These are phyloP conservation scores for Nigrograna mackinnonii DNA, from an alignment of 2,329 filamentous ascomycete genomes.

Conservation along the genomic window DNA sequence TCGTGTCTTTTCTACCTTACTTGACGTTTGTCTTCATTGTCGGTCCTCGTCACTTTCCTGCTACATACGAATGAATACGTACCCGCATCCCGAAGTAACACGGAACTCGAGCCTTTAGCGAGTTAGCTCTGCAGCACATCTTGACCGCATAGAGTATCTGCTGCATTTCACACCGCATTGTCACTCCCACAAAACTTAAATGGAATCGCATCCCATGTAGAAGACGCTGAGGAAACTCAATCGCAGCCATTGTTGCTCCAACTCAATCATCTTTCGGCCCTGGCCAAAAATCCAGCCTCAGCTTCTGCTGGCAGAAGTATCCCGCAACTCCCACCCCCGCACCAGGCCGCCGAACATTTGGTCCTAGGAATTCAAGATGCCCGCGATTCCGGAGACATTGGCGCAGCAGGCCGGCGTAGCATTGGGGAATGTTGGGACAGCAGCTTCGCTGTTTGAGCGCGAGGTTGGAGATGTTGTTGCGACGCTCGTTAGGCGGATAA, in stretches of 20 bases:
- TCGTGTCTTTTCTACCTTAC: too few species aligned
- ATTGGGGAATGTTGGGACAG: conserved; percentile 30
- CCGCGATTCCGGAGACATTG: conserved; percentile 34
- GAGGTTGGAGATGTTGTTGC: conserved; percentile 29
- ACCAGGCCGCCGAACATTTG: conserved; percentile 10
- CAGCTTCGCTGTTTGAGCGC: conserved; percentile 30
- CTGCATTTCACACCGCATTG: conserved; percentile 37
- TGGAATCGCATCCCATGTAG: conserved; percentile 36
- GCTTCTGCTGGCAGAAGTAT: conserved; percentile 41
- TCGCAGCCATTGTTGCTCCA: conserved; percentile 22
- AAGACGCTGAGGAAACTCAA: too few species aligned
- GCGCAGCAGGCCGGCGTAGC: conserved; percentile 28
- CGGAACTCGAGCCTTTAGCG: conserved; percentile 20
- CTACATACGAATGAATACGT: too few species aligned
- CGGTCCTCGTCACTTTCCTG: too few species aligned
- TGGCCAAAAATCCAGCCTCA: conserved; percentile 20
- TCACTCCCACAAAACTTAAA: conserved; percentile 22
- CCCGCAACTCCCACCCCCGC: conserved; percentile 17
- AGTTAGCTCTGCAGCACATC: conserved; percentile 22
- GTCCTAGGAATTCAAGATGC: conserved; percentile 28
- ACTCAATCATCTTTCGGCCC: conserved; percentile 11
- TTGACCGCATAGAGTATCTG: conserved; percentile 23
- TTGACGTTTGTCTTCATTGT: too few species aligned
- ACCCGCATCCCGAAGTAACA: conserved; percentile 22
- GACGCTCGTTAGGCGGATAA: conserved; percentile 50